Evolutionary conservation across 495 filamentous ascomycete species (phyloP).

Genomic region (Xylaria telfairii): DNA sequence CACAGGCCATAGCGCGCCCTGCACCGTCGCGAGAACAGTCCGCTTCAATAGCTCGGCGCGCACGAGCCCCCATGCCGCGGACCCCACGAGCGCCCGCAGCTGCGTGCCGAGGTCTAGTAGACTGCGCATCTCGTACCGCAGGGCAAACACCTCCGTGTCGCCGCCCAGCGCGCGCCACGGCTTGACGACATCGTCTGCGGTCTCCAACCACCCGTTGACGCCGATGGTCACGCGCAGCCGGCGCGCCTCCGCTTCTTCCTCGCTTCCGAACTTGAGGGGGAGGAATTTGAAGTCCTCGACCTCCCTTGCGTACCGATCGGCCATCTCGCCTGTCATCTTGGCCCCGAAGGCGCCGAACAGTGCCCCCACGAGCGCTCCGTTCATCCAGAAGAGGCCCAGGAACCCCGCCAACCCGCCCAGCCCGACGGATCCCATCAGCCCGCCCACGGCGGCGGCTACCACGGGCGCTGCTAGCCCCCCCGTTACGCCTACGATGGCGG

Average conservation of each 20-base stretch:
- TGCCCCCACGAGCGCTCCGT: constrained; percentile 79
- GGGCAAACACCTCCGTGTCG: constrained; percentile 77
- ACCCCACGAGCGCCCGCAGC: constrained; percentile 69
- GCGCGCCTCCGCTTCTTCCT: constrained; percentile 41
- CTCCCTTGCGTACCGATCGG: constrained; percentile 83
- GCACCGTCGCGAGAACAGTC: constrained; percentile 75
- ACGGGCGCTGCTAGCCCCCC: constrained; percentile 87
- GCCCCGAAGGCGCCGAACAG: constrained; percentile 90
- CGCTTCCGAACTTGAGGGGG: constrained; percentile 61
- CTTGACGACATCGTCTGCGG: constrained; percentile 68
- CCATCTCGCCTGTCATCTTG: constrained; percentile 82
- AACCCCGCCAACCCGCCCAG: constrained; percentile 85
- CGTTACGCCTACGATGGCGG: constrained; percentile 84
- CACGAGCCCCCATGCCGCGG: constrained; percentile 73
- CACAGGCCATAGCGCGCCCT: constrained; percentile 78
- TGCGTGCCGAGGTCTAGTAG: constrained; percentile 77
- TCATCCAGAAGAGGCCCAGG: constrained; percentile 80
- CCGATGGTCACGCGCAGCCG: constrained; percentile 82
- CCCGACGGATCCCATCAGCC: constrained; percentile 82
- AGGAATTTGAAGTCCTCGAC: constrained; percentile 89
- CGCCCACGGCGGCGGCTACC: constrained; percentile 87
- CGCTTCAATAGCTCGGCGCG: constrained; percentile 74
- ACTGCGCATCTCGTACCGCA: constrained; percentile 78
- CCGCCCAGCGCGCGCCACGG: constrained; percentile 78
- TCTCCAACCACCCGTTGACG: constrained; percentile 81